Evolutionary conservation across 2,329 filamentous ascomycete species (phyloP).

Genomic region (Colletotrichum cereale): DNA sequence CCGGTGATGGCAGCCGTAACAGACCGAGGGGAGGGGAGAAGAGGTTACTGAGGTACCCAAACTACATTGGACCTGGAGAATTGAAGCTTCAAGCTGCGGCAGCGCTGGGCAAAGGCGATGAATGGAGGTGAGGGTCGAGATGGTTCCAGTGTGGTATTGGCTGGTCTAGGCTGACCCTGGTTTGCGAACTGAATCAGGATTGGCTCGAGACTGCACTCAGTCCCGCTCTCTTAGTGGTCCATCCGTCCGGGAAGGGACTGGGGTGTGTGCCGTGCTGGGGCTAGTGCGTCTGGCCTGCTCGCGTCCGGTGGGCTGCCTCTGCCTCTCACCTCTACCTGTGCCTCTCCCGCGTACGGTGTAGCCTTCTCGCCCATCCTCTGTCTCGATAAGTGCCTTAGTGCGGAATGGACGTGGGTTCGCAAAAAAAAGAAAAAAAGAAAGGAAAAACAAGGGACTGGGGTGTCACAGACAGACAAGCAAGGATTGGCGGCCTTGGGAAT

Average conservation of each 20-base stretch:
- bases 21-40: conserved; percentile 19
- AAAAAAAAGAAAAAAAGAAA: background rate
- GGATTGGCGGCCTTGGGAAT: conserved; percentile 27
- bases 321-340: conserved; percentile 13
- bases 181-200: background rate
- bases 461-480: conserved; percentile 13
- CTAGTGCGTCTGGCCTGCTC: conserved; percentile 32
- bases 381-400: conserved; percentile 33
- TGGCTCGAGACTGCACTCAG: background rate
- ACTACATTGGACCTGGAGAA: background rate
- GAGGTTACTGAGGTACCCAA: conserved; percentile 3
- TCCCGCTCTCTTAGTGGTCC: conserved; percentile 14
- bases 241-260: background rate
- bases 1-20: conserved; percentile 32
- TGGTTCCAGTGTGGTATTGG: conserved; percentile 27
- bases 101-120: background rate
- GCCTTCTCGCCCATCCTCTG: conserved; percentile 8
- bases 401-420: conserved; percentile 14
- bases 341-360: background rate
- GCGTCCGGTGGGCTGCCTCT: conserved; percentile 34
- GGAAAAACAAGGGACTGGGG: background rate
- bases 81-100: conserved; percentile 6
- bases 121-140: conserved; percentile 13
- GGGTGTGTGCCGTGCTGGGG: conserved; percentile 12
- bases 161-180: conserved; percentile 13